phyloP scores from a whole-genome alignment of 2,329 filamentous ascomycete genomes.

The Fusarium sp. region DNA sequence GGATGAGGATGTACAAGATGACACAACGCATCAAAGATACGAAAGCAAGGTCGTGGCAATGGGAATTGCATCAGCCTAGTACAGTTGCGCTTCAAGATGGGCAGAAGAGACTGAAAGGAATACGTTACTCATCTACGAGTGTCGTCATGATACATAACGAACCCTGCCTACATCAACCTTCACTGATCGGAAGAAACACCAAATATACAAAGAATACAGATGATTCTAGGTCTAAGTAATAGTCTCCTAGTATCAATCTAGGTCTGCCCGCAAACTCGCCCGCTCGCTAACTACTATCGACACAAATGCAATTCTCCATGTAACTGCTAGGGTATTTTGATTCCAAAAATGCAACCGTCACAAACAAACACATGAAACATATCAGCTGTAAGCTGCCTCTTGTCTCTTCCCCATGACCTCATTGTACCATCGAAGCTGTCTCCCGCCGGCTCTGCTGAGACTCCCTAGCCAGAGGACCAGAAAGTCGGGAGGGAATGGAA shows the following conservation, averaged over 20 bases:
- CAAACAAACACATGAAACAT: conserved; percentile 26
- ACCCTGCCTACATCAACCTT: no score
- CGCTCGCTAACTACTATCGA: conserved; percentile 27
- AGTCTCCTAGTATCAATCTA: conserved; percentile 27
- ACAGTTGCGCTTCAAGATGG: neutral
- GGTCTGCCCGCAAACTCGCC: conserved; percentile 7
- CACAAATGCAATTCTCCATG: conserved; percentile 27
- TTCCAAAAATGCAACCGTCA: conserved; percentile 21
- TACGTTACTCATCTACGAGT: neutral
- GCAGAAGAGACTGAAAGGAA: neutral
- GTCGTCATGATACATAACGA: neutral
- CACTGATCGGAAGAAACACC: neutral
- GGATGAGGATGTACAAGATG: conserved; percentile 9
- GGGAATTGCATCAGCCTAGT: neutral
- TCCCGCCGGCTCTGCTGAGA: neutral
- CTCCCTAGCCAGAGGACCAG: neutral
- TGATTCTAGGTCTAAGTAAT: conserved; percentile 12
- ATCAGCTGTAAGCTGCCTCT: conserved; percentile 14
- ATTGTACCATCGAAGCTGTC: neutral
- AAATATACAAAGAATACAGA: neutral
- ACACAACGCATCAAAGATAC: neutral
- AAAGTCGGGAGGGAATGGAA: neutral
- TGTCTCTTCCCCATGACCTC: conserved; percentile 13
- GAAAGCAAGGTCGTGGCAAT: neutral
- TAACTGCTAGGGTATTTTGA: conserved; percentile 38